A percentile compares a stretch with the other conserved stretches of the same genome.
Conservation (phyloP, 1,284 basidiomycete genomes). For the Fistulina hepatica region DNA sequence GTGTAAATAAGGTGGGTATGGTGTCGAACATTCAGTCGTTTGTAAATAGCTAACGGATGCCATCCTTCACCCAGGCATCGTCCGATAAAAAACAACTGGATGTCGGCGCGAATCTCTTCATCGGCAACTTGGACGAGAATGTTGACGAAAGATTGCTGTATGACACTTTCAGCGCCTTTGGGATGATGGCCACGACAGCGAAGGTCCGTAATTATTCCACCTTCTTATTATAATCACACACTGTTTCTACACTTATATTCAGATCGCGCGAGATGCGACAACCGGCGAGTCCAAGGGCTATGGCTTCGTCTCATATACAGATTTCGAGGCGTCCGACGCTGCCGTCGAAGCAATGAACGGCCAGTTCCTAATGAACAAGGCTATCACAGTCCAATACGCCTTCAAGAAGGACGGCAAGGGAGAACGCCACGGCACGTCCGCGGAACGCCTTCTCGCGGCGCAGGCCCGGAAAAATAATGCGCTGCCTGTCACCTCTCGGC, state of each 20-base stretch:
- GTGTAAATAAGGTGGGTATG: conserved; percentile 86
- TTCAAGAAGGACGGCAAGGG: conserved; percentile 99
- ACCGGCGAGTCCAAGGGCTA: conserved; percentile 89
- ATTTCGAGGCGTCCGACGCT: conserved; percentile 94
- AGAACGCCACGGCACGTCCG: conserved; percentile 91
- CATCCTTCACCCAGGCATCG: conserved; percentile 48
- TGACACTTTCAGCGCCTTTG: conserved; percentile 94
- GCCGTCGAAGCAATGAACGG: conserved; percentile 95
- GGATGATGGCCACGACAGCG: conserved; percentile 86
- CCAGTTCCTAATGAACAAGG: conserved; percentile 97
- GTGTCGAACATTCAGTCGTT: conserved; percentile 8
- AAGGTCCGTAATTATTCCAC: conserved; percentile 54
- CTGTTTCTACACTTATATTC: conserved; percentile 7
- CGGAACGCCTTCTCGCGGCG: conserved; percentile 88
- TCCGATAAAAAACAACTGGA: conserved; percentile 97
- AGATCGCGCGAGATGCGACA: conserved; percentile 86
- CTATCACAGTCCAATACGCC: conserved; percentile 92
- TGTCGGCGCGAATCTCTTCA: conserved; percentile 95
- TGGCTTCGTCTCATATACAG: conserved; percentile 93
- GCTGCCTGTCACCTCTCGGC: conserved; percentile 61
- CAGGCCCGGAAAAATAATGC: conserved; percentile 95
- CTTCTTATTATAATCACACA: neutral
- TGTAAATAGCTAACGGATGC: conserved; percentile 7
- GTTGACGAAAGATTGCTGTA: conserved; percentile 90
- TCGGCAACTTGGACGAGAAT: conserved; percentile 88